These are phyloP conservation scores for Fomes fomentarius DNA, from an alignment of 1,284 basidiomycete species.

Conservation along the genomic window DNA sequence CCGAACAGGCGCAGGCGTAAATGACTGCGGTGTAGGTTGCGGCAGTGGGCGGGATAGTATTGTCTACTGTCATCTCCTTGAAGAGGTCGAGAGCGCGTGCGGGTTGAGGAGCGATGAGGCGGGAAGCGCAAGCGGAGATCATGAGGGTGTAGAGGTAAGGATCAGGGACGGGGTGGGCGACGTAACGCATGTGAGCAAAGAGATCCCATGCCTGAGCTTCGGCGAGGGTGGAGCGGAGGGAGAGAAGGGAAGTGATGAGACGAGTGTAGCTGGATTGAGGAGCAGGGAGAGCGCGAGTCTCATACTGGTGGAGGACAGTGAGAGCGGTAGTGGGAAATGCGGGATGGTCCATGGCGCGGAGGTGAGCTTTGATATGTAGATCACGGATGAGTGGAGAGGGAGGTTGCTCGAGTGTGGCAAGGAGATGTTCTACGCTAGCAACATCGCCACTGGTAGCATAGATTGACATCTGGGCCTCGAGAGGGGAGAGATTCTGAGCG, in stretches of 20 bases:
- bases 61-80: slow-evolving; percentile 86
- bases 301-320: slow-evolving; percentile 65
- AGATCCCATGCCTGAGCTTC: slow-evolving; percentile 90
- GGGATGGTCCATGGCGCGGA: slow-evolving; percentile 44
- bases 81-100: slow-evolving; percentile 94
- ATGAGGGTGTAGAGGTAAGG: slow-evolving; percentile 79
- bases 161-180: slow-evolving; percentile 85
- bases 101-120: slow-evolving; percentile 55
- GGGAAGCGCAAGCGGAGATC: slow-evolving; percentile 81
- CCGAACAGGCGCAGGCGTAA: slow-evolving; percentile 71
- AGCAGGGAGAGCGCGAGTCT: slow-evolving; percentile 55
- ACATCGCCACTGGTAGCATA: slow-evolving; percentile 54
- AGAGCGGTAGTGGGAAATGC: slow-evolving; percentile 60
- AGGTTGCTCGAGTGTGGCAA: slow-evolving; percentile 38
- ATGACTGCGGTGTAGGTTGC: slow-evolving; percentile 86
- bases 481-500: neutral
- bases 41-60: slow-evolving; percentile 63
- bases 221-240: slow-evolving; percentile 46
- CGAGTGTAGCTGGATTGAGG: slow-evolving; percentile 70
- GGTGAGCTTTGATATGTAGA: slow-evolving; percentile 66
- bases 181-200: slow-evolving; percentile 94
- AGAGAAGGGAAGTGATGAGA: slow-evolving; percentile 63
- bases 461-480: slow-evolving; percentile 42
- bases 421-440: slow-evolving; percentile 46
- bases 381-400: slow-evolving; percentile 65